A percentile compares a stretch with the other conserved stretches of the same genome.
Conservation (phyloP, 805 yeast genomes). For the Wickerhamomyces kurtzmanii region DNA sequence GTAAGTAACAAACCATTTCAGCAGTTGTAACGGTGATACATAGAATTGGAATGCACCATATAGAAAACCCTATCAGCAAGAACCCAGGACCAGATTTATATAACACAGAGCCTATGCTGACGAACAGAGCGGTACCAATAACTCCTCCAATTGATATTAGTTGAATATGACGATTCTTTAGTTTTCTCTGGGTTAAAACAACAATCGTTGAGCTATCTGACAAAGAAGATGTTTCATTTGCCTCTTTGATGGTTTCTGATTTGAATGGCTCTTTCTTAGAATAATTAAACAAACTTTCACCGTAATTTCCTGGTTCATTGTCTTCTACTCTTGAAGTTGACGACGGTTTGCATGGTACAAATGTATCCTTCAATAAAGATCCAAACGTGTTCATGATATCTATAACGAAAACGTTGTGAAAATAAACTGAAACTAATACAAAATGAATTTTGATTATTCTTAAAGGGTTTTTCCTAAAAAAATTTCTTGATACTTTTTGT, state of each 20-base stretch:
- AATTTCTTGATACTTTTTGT: no score
- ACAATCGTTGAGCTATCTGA: slow-evolving; percentile 13
- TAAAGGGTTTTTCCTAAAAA: no score
- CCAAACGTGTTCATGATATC: not conserved
- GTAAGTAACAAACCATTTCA: slow-evolving; percentile 70
- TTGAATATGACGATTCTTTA: slow-evolving; percentile 65
- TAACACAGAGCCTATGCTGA: slow-evolving; percentile 58
- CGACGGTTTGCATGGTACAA: slow-evolving; percentile 15
- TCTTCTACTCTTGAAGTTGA: no score
- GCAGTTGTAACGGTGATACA: slow-evolving; percentile 64
- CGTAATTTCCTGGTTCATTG: no score
- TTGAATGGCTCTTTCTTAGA: not conserved
- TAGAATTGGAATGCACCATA: slow-evolving; percentile 66
- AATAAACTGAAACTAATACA: slow-evolving; percentile 1
- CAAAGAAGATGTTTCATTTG: slow-evolving; percentile 4
- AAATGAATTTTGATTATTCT: not conserved
- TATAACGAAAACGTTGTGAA: not conserved
- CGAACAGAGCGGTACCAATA: slow-evolving; percentile 74
- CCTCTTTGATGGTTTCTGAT: slow-evolving; percentile 4
- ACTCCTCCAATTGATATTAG: slow-evolving; percentile 76
- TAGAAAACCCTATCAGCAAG: slow-evolving; percentile 49
- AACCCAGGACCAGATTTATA: slow-evolving; percentile 63
- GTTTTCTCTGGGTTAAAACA: slow-evolving; percentile 32
- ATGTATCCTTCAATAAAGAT: slow-evolving; percentile 13
- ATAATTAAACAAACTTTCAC: not conserved